Conservation (phyloP, 805 yeast species). For the Cyberlindnera xishuangbannaensis region DNA sequence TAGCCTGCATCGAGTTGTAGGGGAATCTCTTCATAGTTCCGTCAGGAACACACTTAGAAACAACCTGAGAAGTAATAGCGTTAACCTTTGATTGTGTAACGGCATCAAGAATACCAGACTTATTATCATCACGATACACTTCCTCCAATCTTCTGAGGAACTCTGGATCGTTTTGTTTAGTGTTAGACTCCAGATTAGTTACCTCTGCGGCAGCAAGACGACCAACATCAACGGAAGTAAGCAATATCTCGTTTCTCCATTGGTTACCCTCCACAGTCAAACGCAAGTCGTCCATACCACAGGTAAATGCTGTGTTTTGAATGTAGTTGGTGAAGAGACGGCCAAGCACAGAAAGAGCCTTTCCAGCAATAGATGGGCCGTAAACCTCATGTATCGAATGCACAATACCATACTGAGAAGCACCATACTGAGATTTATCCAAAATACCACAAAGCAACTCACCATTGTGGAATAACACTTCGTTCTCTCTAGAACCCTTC, state of each 20-base stretch:
- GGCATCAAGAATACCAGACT: conserved; percentile 91
- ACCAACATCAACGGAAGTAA: conserved; percentile 76
- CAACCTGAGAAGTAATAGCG: conserved; percentile 90
- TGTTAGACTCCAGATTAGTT: conserved; percentile 61
- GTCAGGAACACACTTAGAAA: conserved; percentile 87
- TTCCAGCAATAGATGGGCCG: conserved; percentile 88
- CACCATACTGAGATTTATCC: conserved; percentile 98
- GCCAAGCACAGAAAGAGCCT: conserved; percentile 86
- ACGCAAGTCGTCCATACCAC: conserved; percentile 99
- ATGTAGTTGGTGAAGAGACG: conserved; percentile 91
- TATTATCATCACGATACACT: conserved; percentile 87
- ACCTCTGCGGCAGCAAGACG: conserved; percentile 92
- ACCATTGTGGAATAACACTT: conserved; percentile 81
- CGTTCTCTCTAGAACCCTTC: conserved; percentile 72
- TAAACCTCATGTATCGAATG: conserved; percentile 95
- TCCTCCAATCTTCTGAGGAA: conserved; percentile 86
- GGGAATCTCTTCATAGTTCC: conserved; percentile 97
- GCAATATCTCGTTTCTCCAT: conserved; percentile 81
- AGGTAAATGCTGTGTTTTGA: conserved; percentile 89
- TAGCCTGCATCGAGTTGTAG: conserved; percentile 93
- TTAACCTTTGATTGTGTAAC: conserved; percentile 91
- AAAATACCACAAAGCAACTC: conserved; percentile 86
- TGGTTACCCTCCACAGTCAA: conserved; percentile 85
- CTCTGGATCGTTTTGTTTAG: conserved; percentile 58
- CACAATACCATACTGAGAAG: conserved; percentile 92